phyloP scores from a whole-genome alignment of 345 rosid genomes.

The Citrus reticulata region DNA sequence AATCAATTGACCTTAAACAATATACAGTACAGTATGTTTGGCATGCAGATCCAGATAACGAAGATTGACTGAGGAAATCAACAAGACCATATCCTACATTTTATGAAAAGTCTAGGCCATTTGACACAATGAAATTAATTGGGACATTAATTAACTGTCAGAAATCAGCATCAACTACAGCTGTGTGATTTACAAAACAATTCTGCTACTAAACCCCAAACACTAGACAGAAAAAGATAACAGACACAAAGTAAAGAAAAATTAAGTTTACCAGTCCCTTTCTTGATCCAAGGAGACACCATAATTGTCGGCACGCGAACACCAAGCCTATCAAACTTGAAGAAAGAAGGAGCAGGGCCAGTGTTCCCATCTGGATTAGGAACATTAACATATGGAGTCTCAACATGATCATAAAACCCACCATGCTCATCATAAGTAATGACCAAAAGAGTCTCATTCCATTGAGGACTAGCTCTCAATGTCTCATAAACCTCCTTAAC shows the following conservation, averaged over 20 bases:
- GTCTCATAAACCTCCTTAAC: conserved; percentile 89
- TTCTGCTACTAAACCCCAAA: background rate
- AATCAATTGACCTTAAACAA: conserved; percentile 7
- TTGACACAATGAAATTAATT: background rate
- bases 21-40: background rate
- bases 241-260: background rate
- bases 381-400: conserved; percentile 66
- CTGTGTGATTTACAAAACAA: background rate
- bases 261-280: conserved; percentile 68
- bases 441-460: conserved; percentile 84
- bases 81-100: background rate
- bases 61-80: background rate
- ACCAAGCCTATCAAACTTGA: conserved; percentile 91
- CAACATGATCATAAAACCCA: conserved; percentile 93
- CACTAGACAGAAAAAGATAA: background rate
- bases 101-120: background rate
- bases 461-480: conserved; percentile 82
- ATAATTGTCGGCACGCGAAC: conserved; percentile 90
- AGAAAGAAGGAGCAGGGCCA: conserved; percentile 88
- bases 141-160: background rate
- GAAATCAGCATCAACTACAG: background rate
- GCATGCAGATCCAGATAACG: background rate
- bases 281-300: conserved; percentile 96
- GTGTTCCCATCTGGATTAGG: conserved; percentile 92
- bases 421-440: conserved; percentile 97